Percentiles rank a stretch among this genome's conserved stretches.
phyloP scores from a whole-genome alignment of 2,329 filamentous ascomycete genomes.

The Macroventuria anomochaeta region DNA sequence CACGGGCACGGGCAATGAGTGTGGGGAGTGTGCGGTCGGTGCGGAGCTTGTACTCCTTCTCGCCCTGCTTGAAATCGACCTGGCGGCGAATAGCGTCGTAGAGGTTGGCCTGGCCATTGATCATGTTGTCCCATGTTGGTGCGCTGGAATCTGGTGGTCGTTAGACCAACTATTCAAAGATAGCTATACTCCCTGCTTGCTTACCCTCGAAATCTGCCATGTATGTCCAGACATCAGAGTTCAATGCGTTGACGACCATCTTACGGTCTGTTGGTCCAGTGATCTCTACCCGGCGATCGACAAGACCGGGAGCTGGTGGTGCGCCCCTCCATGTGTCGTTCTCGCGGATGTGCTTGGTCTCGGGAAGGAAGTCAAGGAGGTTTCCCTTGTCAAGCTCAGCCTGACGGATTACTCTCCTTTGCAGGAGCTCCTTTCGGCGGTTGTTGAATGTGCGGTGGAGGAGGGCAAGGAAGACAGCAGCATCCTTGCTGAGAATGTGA shows the following conservation, averaged over 20 bases:
- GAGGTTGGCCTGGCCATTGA: slow-evolving; percentile 96
- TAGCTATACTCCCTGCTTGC: no score
- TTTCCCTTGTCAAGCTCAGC: slow-evolving; percentile 89
- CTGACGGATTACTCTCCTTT: slow-evolving; percentile 85
- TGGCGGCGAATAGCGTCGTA: slow-evolving; percentile 94
- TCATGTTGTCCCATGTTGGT: slow-evolving; percentile 99
- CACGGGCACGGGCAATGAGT: slow-evolving; percentile 90
- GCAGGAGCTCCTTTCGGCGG: slow-evolving; percentile 85
- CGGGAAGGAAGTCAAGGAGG: slow-evolving; percentile 91
- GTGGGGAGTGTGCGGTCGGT: slow-evolving; percentile 87
- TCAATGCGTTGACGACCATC: slow-evolving; percentile 98
- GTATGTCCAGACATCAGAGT: slow-evolving; percentile 96
- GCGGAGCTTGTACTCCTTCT: slow-evolving; percentile 96
- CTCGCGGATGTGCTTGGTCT: slow-evolving; percentile 94
- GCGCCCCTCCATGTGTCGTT: slow-evolving; percentile 94
- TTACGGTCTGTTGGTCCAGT: slow-evolving; percentile 97
- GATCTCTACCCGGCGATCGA: slow-evolving; percentile 95
- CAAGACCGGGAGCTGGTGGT: slow-evolving; percentile 85
- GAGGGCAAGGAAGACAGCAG: slow-evolving; percentile 88
- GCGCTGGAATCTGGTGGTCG: slow-evolving; percentile 78
- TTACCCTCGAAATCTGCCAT: slow-evolving; percentile 99
- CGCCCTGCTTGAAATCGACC: slow-evolving; percentile 93
- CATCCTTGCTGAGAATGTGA: slow-evolving; percentile 91
- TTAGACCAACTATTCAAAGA: no score
- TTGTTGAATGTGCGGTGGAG: slow-evolving; percentile 94